Conservation (phyloP, 2,329 filamentous ascomycete genomes). For the Gaeumannomyces tritici region DNA sequence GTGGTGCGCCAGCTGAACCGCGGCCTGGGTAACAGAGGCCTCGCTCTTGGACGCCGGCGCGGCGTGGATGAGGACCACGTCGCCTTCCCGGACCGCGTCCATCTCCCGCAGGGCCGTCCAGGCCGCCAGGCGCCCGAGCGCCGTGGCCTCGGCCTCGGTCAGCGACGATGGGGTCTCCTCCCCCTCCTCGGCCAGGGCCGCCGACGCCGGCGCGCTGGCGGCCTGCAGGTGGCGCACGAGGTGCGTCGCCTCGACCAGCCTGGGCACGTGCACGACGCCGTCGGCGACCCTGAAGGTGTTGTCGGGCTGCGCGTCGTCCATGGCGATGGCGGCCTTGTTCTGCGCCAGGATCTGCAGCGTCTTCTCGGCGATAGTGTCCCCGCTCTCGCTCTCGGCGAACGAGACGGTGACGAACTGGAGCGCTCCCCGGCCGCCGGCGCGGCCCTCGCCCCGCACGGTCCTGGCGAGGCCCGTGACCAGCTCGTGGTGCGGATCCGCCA, state of each 20-base stretch:
- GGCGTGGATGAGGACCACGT: background rate
- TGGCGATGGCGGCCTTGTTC: background rate
- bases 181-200: too few species aligned
- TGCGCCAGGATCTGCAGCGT: slow-evolving; percentile 6
- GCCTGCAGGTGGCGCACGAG: slow-evolving; percentile 4
- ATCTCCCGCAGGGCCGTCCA: background rate
- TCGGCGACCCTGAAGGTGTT: slow-evolving; percentile 13
- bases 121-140: background rate
- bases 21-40: background rate
- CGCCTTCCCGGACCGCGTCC: background rate
- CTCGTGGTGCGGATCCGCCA: slow-evolving; percentile 9
- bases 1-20: background rate
- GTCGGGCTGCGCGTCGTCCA: slow-evolving; percentile 7
- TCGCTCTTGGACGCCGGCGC: background rate
- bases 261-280: slow-evolving; percentile 6
- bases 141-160: background rate
- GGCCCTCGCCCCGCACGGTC: slow-evolving; percentile 5
- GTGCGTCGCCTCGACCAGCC: slow-evolving; percentile 10
- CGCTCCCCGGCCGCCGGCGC: slow-evolving; percentile 1
- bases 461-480: slow-evolving; percentile 11
- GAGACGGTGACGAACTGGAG: slow-evolving; percentile 12
- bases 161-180: background rate
- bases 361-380: slow-evolving; percentile 6
- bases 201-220: too few species aligned
- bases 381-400: slow-evolving; percentile 8